Conservation (phyloP, 106 monocot genomes). For the Apostasia shenzhenica region DNA sequence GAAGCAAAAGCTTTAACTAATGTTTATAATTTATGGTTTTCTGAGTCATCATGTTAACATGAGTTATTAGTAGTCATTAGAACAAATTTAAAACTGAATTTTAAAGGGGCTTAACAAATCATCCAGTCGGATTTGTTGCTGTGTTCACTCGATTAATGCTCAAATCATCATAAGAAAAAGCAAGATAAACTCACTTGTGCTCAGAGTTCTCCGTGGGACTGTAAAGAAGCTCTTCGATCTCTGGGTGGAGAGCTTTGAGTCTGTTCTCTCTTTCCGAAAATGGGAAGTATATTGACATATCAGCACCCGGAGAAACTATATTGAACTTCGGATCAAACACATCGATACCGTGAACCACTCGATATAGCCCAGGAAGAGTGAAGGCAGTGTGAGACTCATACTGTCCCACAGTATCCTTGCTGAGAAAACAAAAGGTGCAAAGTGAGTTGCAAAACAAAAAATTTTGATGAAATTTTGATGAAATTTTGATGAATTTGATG, state of each 20-base stretch:
- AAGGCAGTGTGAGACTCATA: constrained; percentile 39
- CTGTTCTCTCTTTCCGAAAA: constrained; percentile 28
- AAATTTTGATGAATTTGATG: neutral
- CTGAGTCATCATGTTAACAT: no score
- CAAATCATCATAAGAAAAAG: no score
- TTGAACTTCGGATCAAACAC: constrained; percentile 52
- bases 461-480: neutral
- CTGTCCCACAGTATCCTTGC: constrained; percentile 38
- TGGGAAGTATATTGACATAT: constrained; percentile 47
- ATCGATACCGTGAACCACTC: constrained; percentile 50
- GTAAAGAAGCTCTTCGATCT: constrained; percentile 45
- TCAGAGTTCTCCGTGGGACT: constrained; percentile 28
- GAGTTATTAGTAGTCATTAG: no score
- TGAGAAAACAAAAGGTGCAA: neutral
- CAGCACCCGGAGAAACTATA: constrained; percentile 41
- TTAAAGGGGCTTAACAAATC: no score
- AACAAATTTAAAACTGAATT: no score
- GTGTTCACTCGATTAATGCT: no score
- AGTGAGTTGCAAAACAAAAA: neutral
- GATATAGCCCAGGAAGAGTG: constrained; percentile 45
- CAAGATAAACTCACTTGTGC: constrained; percentile 23
- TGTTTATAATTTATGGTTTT: no score
- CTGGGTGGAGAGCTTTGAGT: constrained; percentile 31
- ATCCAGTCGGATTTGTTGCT: no score
- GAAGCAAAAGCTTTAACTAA: no score